Evolutionary conservation across 2,329 filamentous ascomycete genomes (phyloP).

Genomic region (Colletotrichum gloeosporioides): DNA sequence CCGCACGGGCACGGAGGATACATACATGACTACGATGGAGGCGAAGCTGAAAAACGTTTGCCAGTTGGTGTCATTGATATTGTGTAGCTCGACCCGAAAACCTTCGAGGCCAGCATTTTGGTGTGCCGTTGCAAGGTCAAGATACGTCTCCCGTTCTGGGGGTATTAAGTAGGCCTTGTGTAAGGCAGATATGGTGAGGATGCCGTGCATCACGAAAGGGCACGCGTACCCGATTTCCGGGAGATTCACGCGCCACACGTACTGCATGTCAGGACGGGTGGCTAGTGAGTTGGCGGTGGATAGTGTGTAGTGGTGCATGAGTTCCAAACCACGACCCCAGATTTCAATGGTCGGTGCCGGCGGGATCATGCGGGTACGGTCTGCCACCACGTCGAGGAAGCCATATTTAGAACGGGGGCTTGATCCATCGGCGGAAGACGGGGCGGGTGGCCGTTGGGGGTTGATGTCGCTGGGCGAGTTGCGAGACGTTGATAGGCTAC

Average conservation of each 20-base stretch:
- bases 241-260: constrained; percentile 31
- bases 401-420: not conserved
- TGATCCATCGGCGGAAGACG: not conserved
- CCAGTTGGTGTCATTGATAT: constrained; percentile 24
- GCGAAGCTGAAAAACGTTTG: constrained; percentile 46
- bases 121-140: constrained; percentile 32
- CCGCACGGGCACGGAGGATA: not conserved
- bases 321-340: constrained; percentile 26
- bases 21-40: constrained; percentile 39
- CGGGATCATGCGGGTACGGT: not conserved
- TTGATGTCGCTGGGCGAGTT: not conserved
- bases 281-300: constrained; percentile 29
- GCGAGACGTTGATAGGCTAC: constrained; percentile 27
- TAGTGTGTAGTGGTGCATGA: constrained; percentile 36
- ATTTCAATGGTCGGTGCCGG: not conserved
- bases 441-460: not conserved
- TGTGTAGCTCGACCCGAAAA: constrained; percentile 27
- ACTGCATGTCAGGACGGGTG: constrained; percentile 24
- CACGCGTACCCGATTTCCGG: constrained; percentile 31
- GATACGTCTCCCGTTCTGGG: constrained; percentile 26
- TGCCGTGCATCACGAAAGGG: constrained; percentile 33
- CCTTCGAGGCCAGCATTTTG: constrained; percentile 33
- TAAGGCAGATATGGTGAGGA: constrained; percentile 32
- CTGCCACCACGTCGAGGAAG: not conserved
- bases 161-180: constrained; percentile 36